These are phyloP conservation scores for Dactylellina leptospora DNA, from an alignment of 2,329 filamentous ascomycete species.

Conservation along the genomic window DNA sequence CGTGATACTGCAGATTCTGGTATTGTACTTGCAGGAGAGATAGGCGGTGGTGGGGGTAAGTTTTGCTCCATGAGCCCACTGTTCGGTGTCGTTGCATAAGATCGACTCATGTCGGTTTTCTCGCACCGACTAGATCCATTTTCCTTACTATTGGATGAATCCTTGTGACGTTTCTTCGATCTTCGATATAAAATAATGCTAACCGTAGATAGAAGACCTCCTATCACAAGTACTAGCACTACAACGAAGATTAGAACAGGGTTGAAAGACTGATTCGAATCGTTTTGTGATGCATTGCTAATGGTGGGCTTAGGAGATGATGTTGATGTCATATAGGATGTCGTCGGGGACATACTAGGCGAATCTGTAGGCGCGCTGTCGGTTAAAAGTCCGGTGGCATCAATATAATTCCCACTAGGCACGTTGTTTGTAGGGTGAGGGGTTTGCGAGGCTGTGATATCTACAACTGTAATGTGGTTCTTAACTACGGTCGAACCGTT, in stretches of 20 bases:
- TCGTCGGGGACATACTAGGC: neutral
- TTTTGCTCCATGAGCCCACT: constrained; percentile 7
- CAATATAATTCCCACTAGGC: neutral
- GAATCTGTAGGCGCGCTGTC: constrained; percentile 10
- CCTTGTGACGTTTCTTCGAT: constrained; percentile 21
- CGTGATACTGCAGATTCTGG: constrained; percentile 13
- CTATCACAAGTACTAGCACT: constrained; percentile 26
- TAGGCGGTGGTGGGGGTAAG: neutral
- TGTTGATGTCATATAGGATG: neutral
- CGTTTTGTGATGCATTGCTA: neutral
- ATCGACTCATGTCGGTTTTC: neutral
- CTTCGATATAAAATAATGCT: constrained; percentile 31
- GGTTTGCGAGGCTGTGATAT: constrained; percentile 27
- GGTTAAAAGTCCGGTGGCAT: constrained; percentile 27
- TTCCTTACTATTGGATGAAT: neutral
- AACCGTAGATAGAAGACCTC: constrained; percentile 14
- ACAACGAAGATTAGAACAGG: constrained; percentile 31
- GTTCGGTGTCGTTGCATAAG: neutral
- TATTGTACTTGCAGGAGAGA: neutral
- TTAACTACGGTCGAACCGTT: constrained; percentile 30
- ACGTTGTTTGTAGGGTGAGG: constrained; percentile 9
- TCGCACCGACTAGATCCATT: neutral
- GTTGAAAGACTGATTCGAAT: constrained; percentile 12
- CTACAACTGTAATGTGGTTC: constrained; percentile 32
- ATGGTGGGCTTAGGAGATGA: neutral